Evolutionary conservation across 2,329 filamentous ascomycete species (phyloP), one percentile per base, ranked within the genome.

Genomic region (Macroventuria anomochaeta): DNA sequence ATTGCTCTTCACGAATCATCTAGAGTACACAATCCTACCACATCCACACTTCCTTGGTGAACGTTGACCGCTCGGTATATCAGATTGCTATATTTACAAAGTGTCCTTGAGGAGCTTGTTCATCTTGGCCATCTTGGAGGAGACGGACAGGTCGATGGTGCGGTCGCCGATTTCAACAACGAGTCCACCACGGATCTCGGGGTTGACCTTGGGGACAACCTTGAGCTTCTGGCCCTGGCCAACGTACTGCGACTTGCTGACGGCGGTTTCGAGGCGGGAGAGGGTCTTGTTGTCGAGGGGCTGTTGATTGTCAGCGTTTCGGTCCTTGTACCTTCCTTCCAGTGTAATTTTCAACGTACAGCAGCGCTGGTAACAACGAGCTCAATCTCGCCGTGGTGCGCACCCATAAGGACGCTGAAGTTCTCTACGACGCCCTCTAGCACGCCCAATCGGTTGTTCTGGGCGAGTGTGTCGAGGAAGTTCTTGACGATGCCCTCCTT

Each of bases 51-150:
- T 50, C 37, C 37, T 32, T 34, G 51, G 37, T 47, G 37, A 52
- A 48, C 28, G 46, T 38, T 51, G 20, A 47, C 49, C 42, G 43
- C 46, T 58, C 57, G 47, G 46, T 54, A 36, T 57, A 56, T 49
- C 51, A 50, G 52, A 46, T 56, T 52, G 48, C 42, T 62, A 73
- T 76, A 79, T 92, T 90, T 96, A 99, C 90, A 99, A 84, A 79
- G 89, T 85, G 81, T 99, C 95, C 69, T 85, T 93, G 76, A 99
- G 89, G 77, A 96, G 88, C 89, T 97, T 99, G 91, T 99, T 99
- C 86, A 99, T 91, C 87, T 92, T 96, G 77, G 90, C 85, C 79
- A 99, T 89, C 85, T 93, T 96, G 77, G 90, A 84, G 42, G 93
- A 93, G 73, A 99, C 93, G 80, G 89, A 95, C 69, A 97, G 89